phyloP scores from a whole-genome alignment of 805 yeast species.

The Kuraishia cidri region DNA sequence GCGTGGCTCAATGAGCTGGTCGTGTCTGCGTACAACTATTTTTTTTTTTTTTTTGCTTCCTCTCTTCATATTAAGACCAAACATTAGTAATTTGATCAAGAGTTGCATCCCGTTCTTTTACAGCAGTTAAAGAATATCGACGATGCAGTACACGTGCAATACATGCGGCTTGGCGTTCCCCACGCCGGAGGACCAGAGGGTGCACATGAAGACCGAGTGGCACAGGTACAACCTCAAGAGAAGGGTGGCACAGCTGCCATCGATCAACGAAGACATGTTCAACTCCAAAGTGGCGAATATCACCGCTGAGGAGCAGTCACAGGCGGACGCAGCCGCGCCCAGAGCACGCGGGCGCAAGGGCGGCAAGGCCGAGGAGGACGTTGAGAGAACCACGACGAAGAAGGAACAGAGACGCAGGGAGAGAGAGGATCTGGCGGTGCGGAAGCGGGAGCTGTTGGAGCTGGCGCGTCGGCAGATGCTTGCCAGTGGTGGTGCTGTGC shows the following conservation, averaged over 20 bases:
- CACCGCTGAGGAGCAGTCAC: conserved; percentile 11
- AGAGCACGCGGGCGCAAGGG: conserved; percentile 14
- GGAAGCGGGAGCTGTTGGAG: conserved; percentile 37
- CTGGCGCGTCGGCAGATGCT: conserved; percentile 33
- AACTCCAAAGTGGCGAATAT: conserved; percentile 15
- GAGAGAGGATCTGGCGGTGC: conserved; percentile 38
- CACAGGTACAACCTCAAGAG: conserved; percentile 93
- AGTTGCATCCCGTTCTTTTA: too few species aligned
- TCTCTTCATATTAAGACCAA: too few species aligned
- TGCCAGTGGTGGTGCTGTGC: conserved; percentile 20
- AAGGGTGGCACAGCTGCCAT: conserved; percentile 77
- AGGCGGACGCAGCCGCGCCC: conserved; percentile 16
- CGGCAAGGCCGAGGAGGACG: conserved; percentile 10
- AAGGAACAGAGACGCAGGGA: conserved; percentile 41
- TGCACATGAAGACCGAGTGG: conserved; percentile 98
- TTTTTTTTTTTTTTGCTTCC: too few species aligned
- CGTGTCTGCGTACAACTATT: too few species aligned
- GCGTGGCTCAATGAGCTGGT: too few species aligned
- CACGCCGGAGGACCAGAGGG: conserved; percentile 76
- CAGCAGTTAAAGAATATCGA: too few species aligned
- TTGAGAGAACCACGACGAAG: conserved; percentile 26
- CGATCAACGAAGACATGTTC: conserved; percentile 32
- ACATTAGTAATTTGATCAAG: too few species aligned
- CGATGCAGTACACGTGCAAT: conserved; percentile 57
- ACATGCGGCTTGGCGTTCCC: conserved; percentile 80